phyloP scores from a whole-genome alignment of 345 rosid genomes.

The Raphanus sativus region DNA sequence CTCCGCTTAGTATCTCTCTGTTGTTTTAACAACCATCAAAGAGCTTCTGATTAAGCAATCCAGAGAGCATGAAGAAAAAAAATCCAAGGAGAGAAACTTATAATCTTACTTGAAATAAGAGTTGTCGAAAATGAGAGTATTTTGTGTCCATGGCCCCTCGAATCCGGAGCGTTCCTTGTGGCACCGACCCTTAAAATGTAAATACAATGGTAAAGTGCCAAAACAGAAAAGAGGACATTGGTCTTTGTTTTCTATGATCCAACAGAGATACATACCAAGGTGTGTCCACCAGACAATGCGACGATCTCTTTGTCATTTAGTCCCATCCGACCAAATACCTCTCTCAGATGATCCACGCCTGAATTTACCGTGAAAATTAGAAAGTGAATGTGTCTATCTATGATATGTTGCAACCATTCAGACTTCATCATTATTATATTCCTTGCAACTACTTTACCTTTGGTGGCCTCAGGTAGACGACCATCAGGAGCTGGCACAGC shows the following conservation, averaged over 20 bases:
- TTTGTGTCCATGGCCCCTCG: conserved; percentile 87
- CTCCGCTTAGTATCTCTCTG: conserved; percentile 78
- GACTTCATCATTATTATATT: background rate
- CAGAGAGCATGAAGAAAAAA: background rate
- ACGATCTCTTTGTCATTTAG: conserved; percentile 81
- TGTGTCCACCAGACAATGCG: conserved; percentile 86
- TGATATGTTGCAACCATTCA: background rate
- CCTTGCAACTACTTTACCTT: conserved; percentile 45
- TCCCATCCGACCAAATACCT: conserved; percentile 87
- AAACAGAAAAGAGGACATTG: background rate
- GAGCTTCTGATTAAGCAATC: conserved; percentile 1
- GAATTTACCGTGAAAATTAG: conserved; percentile 8
- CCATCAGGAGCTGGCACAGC: conserved; percentile 82
- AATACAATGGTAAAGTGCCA: background rate
- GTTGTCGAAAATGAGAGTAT: conserved; percentile 86
- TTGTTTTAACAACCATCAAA: conserved; percentile 10
- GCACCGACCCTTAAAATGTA: conserved; percentile 69
- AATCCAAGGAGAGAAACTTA: background rate
- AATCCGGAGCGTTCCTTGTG: conserved; percentile 95
- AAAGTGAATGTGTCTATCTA: background rate
- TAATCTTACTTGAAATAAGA: conserved; percentile 70
- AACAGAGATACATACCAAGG: conserved; percentile 53
- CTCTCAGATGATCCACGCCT: conserved; percentile 83
- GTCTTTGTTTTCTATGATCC: conserved; percentile 9
- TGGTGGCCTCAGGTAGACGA: conserved; percentile 78